Percentiles rank a stretch among this genome's conserved stretches.
phyloP scores from a whole-genome alignment of 2,329 filamentous ascomycete genomes.

The Diplocarpon mali region DNA sequence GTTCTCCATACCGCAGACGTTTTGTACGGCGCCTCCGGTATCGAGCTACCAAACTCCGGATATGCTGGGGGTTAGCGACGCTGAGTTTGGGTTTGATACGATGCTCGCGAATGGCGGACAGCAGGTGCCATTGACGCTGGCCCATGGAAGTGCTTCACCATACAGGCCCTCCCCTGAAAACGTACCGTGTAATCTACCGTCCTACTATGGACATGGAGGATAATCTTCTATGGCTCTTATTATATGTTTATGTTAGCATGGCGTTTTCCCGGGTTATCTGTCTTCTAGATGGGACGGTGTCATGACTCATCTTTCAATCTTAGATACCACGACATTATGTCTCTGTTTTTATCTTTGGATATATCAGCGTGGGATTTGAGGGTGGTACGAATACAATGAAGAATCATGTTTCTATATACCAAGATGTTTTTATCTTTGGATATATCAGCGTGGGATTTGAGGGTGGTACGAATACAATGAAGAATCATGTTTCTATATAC shows the following conservation, averaged over 20 bases:
- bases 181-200: slow-evolving; percentile 8
- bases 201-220: slow-evolving; percentile 18
- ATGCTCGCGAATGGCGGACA: slow-evolving; percentile 16
- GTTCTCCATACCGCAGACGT: slow-evolving; percentile 20
- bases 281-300: slow-evolving; percentile 2
- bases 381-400: slow-evolving; percentile 7
- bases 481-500: neutral
- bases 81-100: slow-evolving; percentile 16
- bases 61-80: slow-evolving; percentile 19
- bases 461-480: slow-evolving; percentile 7
- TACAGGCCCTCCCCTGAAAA: slow-evolving; percentile 22
- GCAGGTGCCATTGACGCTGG: slow-evolving; percentile 21
- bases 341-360: slow-evolving; percentile 1
- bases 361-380: slow-evolving; percentile 1
- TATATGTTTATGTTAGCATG: slow-evolving; percentile 1
- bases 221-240: slow-evolving; percentile 3
- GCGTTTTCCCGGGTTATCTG: neutral
- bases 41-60: slow-evolving; percentile 18
- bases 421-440: slow-evolving; percentile 1
- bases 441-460: slow-evolving; percentile 1
- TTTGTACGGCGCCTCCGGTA: slow-evolving; percentile 17
- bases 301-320: slow-evolving; percentile 8
- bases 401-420: neutral
- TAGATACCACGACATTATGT: slow-evolving; percentile 22
- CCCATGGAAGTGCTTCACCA: slow-evolving; percentile 19